These are phyloP conservation scores for Talaromyces sp. DNA, from an alignment of 2,329 filamentous ascomycete genomes.

Conservation along the genomic window DNA sequence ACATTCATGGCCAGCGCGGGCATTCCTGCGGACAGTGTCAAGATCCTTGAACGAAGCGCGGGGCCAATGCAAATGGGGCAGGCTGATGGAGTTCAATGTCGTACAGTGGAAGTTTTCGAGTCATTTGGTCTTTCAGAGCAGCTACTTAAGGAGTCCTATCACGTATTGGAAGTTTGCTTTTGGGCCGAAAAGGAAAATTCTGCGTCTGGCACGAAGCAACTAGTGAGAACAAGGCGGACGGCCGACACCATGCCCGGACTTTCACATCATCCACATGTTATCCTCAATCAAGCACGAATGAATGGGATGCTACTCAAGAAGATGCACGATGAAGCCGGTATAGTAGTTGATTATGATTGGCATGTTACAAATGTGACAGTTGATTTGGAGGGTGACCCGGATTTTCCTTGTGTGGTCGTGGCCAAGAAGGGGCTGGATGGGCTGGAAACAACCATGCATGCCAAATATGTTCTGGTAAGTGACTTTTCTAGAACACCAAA, in stretches of 20 bases:
- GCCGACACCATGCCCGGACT: conserved; percentile 55
- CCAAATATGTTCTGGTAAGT: conserved; percentile 54
- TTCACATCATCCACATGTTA: conserved; percentile 56
- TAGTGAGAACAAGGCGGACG: conserved; percentile 47
- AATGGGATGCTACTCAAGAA: conserved; percentile 54
- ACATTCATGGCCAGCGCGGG: conserved; percentile 37
- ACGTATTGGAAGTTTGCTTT: conserved; percentile 13
- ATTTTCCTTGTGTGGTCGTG: conserved; percentile 47
- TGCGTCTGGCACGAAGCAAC: conserved; percentile 26
- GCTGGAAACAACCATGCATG: conserved; percentile 36
- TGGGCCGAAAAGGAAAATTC: conserved; percentile 15
- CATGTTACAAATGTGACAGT: conserved; percentile 30
- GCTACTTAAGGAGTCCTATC: conserved; percentile 45
- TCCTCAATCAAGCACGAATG: conserved; percentile 55
- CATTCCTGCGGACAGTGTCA: conserved; percentile 7
- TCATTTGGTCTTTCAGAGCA: conserved; percentile 62
- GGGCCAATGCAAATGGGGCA: conserved; percentile 50
- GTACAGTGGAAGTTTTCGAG: conserved; percentile 56
- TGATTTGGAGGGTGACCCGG: conserved; percentile 33
- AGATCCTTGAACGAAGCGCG: conserved; percentile 42
- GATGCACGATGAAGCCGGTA: conserved; percentile 44
- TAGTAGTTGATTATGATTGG: conserved; percentile 56
- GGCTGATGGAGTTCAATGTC: conserved; percentile 58
- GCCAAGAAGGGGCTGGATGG: conserved; percentile 42
- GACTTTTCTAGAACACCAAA: background rate